A percentile compares a stretch with the other conserved stretches of the same genome.
phyloP scores from a whole-genome alignment of 2,329 filamentous ascomycete species.

The Phaeoacremonium minimum region DNA sequence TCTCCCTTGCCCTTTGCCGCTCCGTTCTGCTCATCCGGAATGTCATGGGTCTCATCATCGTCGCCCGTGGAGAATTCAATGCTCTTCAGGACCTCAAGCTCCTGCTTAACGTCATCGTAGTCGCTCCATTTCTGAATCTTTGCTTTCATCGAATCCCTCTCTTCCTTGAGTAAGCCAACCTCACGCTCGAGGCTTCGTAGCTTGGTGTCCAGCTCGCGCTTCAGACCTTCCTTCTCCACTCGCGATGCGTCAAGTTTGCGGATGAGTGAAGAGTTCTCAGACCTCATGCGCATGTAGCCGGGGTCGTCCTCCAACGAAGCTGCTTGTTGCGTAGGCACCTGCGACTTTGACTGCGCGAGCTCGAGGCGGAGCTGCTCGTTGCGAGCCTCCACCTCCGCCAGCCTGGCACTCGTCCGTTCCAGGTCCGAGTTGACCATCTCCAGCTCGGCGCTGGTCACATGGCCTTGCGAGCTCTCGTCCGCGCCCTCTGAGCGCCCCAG shows the following conservation, averaged over 20 bases:
- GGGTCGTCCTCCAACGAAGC: slow-evolving; percentile 82
- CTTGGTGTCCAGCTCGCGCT: slow-evolving; percentile 70
- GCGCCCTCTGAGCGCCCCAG: slow-evolving; percentile 63
- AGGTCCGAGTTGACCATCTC: slow-evolving; percentile 91
- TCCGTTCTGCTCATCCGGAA: slow-evolving; percentile 38
- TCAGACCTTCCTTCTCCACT: slow-evolving; percentile 78
- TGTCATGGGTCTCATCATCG: slow-evolving; percentile 56
- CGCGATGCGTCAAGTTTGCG: slow-evolving; percentile 81
- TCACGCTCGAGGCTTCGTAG: slow-evolving; percentile 78
- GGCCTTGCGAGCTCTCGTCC: slow-evolving; percentile 49
- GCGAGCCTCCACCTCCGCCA: slow-evolving; percentile 87
- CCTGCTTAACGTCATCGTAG: slow-evolving; percentile 94
- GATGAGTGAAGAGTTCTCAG: slow-evolving; percentile 88
- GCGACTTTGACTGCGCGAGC: slow-evolving; percentile 81
- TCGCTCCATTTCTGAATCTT: slow-evolving; percentile 89
- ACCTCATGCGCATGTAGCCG: slow-evolving; percentile 78
- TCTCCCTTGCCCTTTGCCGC: slow-evolving; percentile 63
- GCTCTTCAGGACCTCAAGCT: slow-evolving; percentile 93
- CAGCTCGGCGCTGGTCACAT: slow-evolving; percentile 81
- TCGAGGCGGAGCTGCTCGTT: slow-evolving; percentile 93
- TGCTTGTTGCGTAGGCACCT: slow-evolving; percentile 56
- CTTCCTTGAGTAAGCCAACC: slow-evolving; percentile 67
- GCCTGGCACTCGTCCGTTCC: slow-evolving; percentile 78
- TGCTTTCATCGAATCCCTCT: slow-evolving; percentile 72
- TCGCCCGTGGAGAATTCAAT: slow-evolving; percentile 94